phyloP scores from a whole-genome alignment of 2,329 filamentous ascomycete species.

The Pseudovirgaria hyperparasitica region DNA sequence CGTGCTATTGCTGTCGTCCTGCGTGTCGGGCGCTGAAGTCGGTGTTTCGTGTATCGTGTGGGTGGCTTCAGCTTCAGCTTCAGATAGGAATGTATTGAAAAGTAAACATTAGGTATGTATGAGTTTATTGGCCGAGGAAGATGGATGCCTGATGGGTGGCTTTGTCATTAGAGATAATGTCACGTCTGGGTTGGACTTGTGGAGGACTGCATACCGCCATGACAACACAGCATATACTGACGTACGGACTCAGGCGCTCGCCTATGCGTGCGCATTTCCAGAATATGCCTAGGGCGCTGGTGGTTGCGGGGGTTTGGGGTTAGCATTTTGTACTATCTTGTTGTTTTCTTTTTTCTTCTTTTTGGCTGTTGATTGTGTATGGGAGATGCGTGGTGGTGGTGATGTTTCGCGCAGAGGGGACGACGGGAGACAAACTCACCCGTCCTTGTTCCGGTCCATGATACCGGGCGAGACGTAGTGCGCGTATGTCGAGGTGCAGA shows the following conservation, averaged over 20 bases:
- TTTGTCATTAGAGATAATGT: too few species aligned
- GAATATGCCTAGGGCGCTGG: constrained; percentile 68
- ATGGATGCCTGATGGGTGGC: constrained; percentile 9
- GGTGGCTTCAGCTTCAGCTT: too few species aligned
- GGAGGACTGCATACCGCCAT: constrained; percentile 75
- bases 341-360: not conserved
- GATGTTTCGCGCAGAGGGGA: not conserved
- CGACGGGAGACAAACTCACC: constrained; percentile 39
- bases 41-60: too few species aligned
- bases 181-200: too few species aligned
- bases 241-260: constrained; percentile 86
- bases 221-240: constrained; percentile 80
- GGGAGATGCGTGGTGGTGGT: constrained; percentile 5
- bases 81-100: too few species aligned
- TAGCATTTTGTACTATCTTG: not conserved
- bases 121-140: constrained; percentile 9
- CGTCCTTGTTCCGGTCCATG: constrained; percentile 86
- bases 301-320: constrained; percentile 1
- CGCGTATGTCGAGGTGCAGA: constrained; percentile 90
- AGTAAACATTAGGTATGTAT: constrained; percentile 2
- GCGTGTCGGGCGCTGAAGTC: too few species aligned
- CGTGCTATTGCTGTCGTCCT: too few species aligned
- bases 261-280: constrained; percentile 94
- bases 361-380: not conserved
- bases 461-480: constrained; percentile 82